phyloP scores from a whole-genome alignment of 352 stramenopile genomes.

The Phytophthora pluvialis region DNA sequence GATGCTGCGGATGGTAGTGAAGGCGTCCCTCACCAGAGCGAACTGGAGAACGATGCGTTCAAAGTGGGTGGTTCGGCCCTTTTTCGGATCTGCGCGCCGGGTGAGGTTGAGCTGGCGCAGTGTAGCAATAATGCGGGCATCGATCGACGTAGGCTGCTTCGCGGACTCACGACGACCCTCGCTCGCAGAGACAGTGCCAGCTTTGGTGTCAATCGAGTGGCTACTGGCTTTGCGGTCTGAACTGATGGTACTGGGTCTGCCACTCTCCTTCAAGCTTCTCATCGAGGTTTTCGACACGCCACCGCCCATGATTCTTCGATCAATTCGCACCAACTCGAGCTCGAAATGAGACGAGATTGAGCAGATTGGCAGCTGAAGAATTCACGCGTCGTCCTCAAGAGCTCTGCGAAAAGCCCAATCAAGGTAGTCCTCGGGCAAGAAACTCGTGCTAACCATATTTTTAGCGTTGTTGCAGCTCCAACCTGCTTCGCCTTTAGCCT shows the following conservation, averaged over 20 bases:
- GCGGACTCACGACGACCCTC: slow-evolving; percentile 36
- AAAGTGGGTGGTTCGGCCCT: slow-evolving; percentile 67
- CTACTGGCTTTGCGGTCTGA: slow-evolving; percentile 20
- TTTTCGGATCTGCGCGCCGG: slow-evolving; percentile 47
- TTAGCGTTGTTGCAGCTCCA: slow-evolving; percentile 20
- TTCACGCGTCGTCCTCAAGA: slow-evolving; percentile 15
- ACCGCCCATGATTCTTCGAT: slow-evolving; percentile 43
- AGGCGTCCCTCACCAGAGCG: slow-evolving; percentile 60
- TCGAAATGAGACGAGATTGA: slow-evolving; percentile 6
- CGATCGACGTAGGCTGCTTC: slow-evolving; percentile 61
- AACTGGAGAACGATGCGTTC: slow-evolving; percentile 85
- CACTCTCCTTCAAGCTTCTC: slow-evolving; percentile 3
- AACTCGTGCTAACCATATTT: slow-evolving; percentile 27
- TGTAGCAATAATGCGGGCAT: slow-evolving; percentile 71
- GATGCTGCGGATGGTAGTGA: slow-evolving; percentile 69
- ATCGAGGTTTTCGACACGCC: slow-evolving; percentile 36
- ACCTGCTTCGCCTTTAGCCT: neutral
- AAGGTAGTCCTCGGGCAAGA: slow-evolving; percentile 12
- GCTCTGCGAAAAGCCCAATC: slow-evolving; percentile 5
- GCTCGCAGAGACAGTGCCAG: slow-evolving; percentile 8
- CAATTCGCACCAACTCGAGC: slow-evolving; percentile 13
- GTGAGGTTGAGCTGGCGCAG: slow-evolving; percentile 67
- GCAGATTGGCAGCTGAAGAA: slow-evolving; percentile 4
- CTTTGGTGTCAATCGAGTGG: slow-evolving; percentile 13
- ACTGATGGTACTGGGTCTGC: slow-evolving; percentile 1